Percentiles rank a stretch among this genome's conserved stretches.
These are phyloP conservation scores for Candida fluviatilis DNA, from an alignment of 805 yeast species.

Conservation along the genomic window DNA sequence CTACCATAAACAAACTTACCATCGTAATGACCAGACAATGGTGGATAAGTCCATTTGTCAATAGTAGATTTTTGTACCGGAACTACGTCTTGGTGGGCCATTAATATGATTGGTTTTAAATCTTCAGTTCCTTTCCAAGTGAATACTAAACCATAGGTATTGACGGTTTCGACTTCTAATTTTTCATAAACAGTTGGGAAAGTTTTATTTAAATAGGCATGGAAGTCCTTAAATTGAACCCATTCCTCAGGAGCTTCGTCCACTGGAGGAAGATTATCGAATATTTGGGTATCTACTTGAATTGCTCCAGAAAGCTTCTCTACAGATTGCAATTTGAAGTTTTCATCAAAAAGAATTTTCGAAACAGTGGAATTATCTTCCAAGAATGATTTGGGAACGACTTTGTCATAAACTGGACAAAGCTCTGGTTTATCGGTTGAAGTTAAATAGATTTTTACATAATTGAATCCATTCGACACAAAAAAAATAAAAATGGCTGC, in stretches of 20 bases:
- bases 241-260: constrained; percentile 52
- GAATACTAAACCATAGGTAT: constrained; percentile 58
- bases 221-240: constrained; percentile 41
- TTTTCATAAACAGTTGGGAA: constrained; percentile 51
- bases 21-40: constrained; percentile 60
- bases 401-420: constrained; percentile 22
- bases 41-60: constrained; percentile 61
- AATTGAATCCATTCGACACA: constrained; percentile 13
- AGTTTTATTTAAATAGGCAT: constrained; percentile 45
- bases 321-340: constrained; percentile 31
- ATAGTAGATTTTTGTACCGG: constrained; percentile 62
- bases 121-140: constrained; percentile 54
- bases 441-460: constrained; percentile 12
- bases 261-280: constrained; percentile 49
- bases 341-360: constrained; percentile 21
- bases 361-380: constrained; percentile 28
- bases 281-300: constrained; percentile 59
- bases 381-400: constrained; percentile 24
- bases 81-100: constrained; percentile 80
- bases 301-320: constrained; percentile 53
- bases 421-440: constrained; percentile 11
- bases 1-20: constrained; percentile 70
- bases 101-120: constrained; percentile 65
- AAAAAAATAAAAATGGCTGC: constrained; percentile 11
- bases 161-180: constrained; percentile 53